Conservation (phyloP, 352 stramenopile genomes). For the Elongisporangium anandrum region DNA sequence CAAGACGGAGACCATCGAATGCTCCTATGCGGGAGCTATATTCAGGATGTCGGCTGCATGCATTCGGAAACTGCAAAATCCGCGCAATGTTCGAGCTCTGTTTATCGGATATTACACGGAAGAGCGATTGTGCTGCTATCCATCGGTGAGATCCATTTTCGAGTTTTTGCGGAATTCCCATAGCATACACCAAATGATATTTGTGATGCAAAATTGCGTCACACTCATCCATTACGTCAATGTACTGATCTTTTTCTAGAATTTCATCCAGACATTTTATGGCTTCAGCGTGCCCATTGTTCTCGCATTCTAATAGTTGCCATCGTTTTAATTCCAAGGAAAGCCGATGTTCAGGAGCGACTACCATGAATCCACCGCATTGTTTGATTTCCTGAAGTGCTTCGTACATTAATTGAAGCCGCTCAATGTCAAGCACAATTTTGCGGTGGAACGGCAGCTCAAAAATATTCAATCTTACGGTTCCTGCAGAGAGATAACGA, state of each 20-base stretch:
- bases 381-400: conserved; percentile 27
- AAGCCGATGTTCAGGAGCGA: conserved; percentile 84
- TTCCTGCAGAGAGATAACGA: conserved; percentile 37
- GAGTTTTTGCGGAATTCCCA: conserved; percentile 45
- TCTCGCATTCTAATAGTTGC: conserved; percentile 6
- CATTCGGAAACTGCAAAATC: conserved; percentile 35
- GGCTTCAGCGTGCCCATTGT: neutral
- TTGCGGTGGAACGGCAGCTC: conserved; percentile 69
- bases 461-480: conserved; percentile 34
- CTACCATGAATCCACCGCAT: conserved; percentile 48
- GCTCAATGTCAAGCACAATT: conserved; percentile 22
- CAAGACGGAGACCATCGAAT: conserved; percentile 42
- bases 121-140: conserved; percentile 41
- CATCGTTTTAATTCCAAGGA: conserved; percentile 84
- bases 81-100: conserved; percentile 8
- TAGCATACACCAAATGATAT: conserved; percentile 87
- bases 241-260: conserved; percentile 39
- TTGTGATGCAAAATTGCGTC: conserved; percentile 85
- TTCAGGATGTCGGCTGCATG: conserved; percentile 24
- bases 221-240: conserved; percentile 86
- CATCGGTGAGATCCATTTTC: conserved; percentile 45
- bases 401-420: conserved; percentile 29
- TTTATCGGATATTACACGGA: conserved; percentile 16
- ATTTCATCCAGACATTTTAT: conserved; percentile 28
- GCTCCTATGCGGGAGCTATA: conserved; percentile 29